Base-by-base conservation (phyloP, 768 basidiomycete genomes). In the Punctularia strigosozonata region DNA sequence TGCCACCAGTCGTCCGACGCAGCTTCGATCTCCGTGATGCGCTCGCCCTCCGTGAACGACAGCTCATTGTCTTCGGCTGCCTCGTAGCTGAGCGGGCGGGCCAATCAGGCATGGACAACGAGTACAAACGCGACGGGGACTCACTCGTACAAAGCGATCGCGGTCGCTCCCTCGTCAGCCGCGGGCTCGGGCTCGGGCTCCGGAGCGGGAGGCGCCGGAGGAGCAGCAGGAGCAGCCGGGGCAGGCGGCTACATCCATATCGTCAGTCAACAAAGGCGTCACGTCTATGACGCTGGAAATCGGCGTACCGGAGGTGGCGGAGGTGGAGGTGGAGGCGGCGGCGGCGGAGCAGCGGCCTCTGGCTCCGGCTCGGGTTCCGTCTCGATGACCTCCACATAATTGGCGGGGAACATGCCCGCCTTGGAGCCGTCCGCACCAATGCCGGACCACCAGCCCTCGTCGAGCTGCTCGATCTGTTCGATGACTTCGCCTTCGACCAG, bases 371-470 rank as follows among this genome's bases (percentile, higher is more conserved):
- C 56, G 23, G 65, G 66, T 17, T 62, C 52, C 23, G 58, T 53
- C 44, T 80, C 77, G 12, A 88, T 54, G 25, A 86, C 47, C 48
- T 91, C 83, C 28, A 92, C 89, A 49, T 94, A 95, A 54, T 90
- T 91, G 5, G 89, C 85, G 42, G 90, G 91, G 76, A 94, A 95
- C 23, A 92, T 57, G 6, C 91, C 92, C 5, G 59, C 65, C 63
- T 82, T 80, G 3, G 50, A 31, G 4, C 88, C 89, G 18, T 65
- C 70, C 30, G 66, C 60, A 22, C 77, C 79, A 36, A 76, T 64
- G 17, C 88, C 92, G 42, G 66, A 72, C 92, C 91, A 95, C 92
- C 92, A 98, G 5, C 86, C 85, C 48, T 87, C 84, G 47, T 82
- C 87, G 13, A 87, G 58, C 57, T 86, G 77, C 57, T 90, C 85